phyloP scores from a whole-genome alignment of 164 flowering plant species.

The Vitis labrusca region DNA sequence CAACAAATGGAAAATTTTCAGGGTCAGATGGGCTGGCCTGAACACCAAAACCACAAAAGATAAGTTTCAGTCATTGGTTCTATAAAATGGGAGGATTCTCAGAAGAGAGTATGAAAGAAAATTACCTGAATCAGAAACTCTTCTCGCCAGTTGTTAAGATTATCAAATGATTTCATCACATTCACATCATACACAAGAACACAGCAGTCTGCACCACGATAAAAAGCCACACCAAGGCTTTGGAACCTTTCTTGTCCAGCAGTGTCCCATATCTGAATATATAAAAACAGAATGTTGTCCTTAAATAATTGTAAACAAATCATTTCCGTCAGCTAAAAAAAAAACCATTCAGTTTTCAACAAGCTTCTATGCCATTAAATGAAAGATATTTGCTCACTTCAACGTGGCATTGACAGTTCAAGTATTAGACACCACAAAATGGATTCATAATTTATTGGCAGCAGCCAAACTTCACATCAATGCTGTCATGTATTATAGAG shows the following conservation, averaged over 20 bases:
- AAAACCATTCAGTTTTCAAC: no score
- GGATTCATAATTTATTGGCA: no score
- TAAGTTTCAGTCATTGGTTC: background rate
- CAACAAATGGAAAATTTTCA: slow-evolving; percentile 92
- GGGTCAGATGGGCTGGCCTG: slow-evolving; percentile 95
- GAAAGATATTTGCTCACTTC: no score
- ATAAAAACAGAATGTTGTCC: no score
- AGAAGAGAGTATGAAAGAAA: background rate
- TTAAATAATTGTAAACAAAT: no score
- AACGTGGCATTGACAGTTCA: no score
- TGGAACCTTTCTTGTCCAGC: slow-evolving; percentile 97
- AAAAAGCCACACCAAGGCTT: slow-evolving; percentile 91
- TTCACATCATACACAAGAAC: slow-evolving; percentile 93
- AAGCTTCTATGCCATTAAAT: no score
- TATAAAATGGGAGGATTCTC: no score
- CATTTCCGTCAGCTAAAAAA: no score
- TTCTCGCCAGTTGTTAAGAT: slow-evolving; percentile 86
- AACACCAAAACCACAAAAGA: slow-evolving; percentile 8
- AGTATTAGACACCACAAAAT: no score
- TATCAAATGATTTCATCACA: slow-evolving; percentile 83
- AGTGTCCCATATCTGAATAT: slow-evolving; percentile 88
- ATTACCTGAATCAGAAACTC: slow-evolving; percentile 86
- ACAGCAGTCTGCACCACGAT: slow-evolving; percentile 95
- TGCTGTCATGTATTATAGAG: no score
- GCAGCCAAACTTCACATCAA: no score